Conservation (phyloP, 495 filamentous ascomycete species). For the Penicillium bialowiezense region DNA sequence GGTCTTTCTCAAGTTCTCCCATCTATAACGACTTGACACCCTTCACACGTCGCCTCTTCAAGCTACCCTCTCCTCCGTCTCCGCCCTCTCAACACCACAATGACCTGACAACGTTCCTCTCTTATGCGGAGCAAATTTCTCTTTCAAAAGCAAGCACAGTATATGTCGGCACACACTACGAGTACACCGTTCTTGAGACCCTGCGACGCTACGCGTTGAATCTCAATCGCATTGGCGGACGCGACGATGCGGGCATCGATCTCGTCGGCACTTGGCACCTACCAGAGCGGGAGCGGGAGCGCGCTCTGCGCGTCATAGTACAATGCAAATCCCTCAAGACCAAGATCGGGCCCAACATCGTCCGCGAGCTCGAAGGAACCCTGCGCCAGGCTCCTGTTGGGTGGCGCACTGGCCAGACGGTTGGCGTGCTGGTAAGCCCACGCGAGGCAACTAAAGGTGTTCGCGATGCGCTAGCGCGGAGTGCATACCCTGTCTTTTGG, state of each 20-base stretch:
- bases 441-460: constrained; percentile 57
- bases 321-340: constrained; percentile 75
- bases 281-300: constrained; percentile 38
- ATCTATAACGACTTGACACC: constrained; percentile 21
- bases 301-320: constrained; percentile 60
- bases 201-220: constrained; percentile 62
- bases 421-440: constrained; percentile 62
- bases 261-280: constrained; percentile 77
- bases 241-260: constrained; percentile 78
- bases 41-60: constrained; percentile 42
- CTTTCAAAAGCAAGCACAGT: constrained; percentile 37
- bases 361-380: constrained; percentile 85
- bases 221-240: constrained; percentile 70
- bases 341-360: constrained; percentile 58
- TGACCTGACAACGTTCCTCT: constrained; percentile 67
- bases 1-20: constrained; percentile 16
- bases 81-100: constrained; percentile 55
- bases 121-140: constrained; percentile 56
- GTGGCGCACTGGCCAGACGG: constrained; percentile 57
- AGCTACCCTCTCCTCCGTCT: constrained; percentile 38
- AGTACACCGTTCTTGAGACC: constrained; percentile 68
- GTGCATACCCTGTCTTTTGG: constrained; percentile 63
- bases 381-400: constrained; percentile 66
- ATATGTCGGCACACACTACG: constrained; percentile 55
- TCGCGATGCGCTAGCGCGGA: constrained; percentile 63